These are phyloP conservation scores for Mycosphaerella sp. DNA, from an alignment of 2,329 filamentous ascomycete genomes.

Conservation along the genomic window DNA sequence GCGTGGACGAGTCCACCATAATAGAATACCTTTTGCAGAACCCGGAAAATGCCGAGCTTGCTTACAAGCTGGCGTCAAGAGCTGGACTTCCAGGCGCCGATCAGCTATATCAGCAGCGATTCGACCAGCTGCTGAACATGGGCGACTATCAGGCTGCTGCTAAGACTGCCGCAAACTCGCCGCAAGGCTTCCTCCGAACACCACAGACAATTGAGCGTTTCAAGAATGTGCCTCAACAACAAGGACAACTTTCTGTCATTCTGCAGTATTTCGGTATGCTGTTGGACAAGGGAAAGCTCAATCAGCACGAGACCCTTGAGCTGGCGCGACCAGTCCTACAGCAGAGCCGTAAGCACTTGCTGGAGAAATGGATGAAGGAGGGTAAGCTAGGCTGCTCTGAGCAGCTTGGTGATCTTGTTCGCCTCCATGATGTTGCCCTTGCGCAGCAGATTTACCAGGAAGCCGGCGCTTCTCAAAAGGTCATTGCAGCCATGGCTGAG, in stretches of 20 bases:
- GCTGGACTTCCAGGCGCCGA: slow-evolving; percentile 92
- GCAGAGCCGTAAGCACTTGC: slow-evolving; percentile 88
- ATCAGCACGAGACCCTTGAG: slow-evolving; percentile 90
- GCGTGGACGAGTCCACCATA: slow-evolving; percentile 82
- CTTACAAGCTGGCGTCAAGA: slow-evolving; percentile 91
- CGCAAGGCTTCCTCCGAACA: slow-evolving; percentile 88
- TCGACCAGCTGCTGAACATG: slow-evolving; percentile 74
- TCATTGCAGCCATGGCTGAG: slow-evolving; percentile 90
- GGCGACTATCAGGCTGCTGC: slow-evolving; percentile 84
- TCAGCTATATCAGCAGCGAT: slow-evolving; percentile 84
- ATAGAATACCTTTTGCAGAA: slow-evolving; percentile 96
- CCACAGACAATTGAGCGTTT: slow-evolving; percentile 93
- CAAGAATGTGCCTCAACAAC: slow-evolving; percentile 74
- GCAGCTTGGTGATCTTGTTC: slow-evolving; percentile 89
- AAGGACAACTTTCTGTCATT: slow-evolving; percentile 85
- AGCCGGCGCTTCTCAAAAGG: slow-evolving; percentile 86
- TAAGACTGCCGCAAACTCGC: slow-evolving; percentile 94
- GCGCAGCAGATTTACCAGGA: slow-evolving; percentile 86
- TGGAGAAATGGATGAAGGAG: slow-evolving; percentile 97
- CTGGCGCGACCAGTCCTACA: slow-evolving; percentile 85
- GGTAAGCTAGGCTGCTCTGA: slow-evolving; percentile 95
- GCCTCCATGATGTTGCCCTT: slow-evolving; percentile 79
- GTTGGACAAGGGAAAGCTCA: slow-evolving; percentile 87
- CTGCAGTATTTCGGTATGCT: slow-evolving; percentile 98
- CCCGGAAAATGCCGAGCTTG: slow-evolving; percentile 85